Conservation (phyloP, 805 yeast genomes). For the Cyberlindnera veronae region DNA sequence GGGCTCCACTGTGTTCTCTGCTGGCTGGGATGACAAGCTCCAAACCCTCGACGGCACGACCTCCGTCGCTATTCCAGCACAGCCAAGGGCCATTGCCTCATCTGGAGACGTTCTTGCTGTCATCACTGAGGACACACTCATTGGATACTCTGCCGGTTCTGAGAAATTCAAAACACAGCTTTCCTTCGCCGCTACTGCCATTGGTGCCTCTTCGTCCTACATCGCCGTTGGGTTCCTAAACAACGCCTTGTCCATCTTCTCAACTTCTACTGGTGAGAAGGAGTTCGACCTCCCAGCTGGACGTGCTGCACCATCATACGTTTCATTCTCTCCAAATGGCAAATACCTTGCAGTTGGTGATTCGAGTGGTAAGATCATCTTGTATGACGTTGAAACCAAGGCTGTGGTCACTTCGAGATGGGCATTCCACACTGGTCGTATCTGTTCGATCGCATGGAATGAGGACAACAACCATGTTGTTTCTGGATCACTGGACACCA, state of each 20-base stretch:
- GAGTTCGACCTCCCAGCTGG: conserved; percentile 38
- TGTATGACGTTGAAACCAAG: conserved; percentile 55
- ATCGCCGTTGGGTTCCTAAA: conserved; percentile 48
- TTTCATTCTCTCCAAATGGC: conserved; percentile 70
- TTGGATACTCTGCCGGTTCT: conserved; percentile 33
- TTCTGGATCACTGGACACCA: conserved; percentile 82
- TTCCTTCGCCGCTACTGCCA: conserved; percentile 41
- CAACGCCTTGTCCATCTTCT: conserved; percentile 39
- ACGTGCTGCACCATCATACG: conserved; percentile 59
- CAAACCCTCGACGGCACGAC: conserved; percentile 34
- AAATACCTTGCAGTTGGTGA: conserved; percentile 81
- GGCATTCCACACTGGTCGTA: conserved; percentile 90
- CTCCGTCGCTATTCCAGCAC: conserved; percentile 38
- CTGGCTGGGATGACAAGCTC: conserved; percentile 88
- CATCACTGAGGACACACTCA: conserved; percentile 34
- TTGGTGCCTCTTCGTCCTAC: conserved; percentile 40
- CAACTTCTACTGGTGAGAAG: conserved; percentile 24
- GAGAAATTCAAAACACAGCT: conserved; percentile 30
- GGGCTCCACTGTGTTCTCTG: conserved; percentile 39
- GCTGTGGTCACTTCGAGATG: conserved; percentile 78
- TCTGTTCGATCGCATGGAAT: conserved; percentile 78
- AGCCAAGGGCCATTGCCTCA: conserved; percentile 47
- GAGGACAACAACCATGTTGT: conserved; percentile 67
- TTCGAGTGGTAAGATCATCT: conserved; percentile 76
- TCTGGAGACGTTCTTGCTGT: conserved; percentile 37